phyloP scores from a whole-genome alignment of 2,329 filamentous ascomycete species.

The Cadophora sp. region DNA sequence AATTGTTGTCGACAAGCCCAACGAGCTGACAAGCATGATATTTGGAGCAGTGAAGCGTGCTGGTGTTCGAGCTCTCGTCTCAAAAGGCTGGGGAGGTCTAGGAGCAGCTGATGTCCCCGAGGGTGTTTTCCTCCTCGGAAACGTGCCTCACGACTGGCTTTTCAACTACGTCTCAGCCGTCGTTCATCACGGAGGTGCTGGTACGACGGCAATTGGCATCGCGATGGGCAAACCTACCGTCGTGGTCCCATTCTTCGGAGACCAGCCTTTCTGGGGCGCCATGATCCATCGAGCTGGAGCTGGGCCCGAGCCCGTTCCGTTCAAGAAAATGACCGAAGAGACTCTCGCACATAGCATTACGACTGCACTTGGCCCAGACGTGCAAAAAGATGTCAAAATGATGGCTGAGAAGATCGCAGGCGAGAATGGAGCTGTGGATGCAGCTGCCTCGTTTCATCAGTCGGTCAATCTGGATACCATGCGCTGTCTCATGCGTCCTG shows the following conservation, averaged over 20 bases:
- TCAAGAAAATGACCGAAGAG: slow-evolving; percentile 68
- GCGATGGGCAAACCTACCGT: slow-evolving; percentile 82
- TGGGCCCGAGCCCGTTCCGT: slow-evolving; percentile 72
- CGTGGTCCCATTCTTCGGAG: slow-evolving; percentile 86
- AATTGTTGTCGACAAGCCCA: slow-evolving; percentile 80
- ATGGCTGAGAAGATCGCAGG: slow-evolving; percentile 66
- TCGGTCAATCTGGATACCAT: slow-evolving; percentile 66
- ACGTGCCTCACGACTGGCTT: slow-evolving; percentile 88
- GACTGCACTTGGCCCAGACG: slow-evolving; percentile 68
- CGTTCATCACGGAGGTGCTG: slow-evolving; percentile 87
- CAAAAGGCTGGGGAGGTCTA: slow-evolving; percentile 90
- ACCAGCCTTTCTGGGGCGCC: slow-evolving; percentile 83
- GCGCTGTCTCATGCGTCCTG: slow-evolving; percentile 60
- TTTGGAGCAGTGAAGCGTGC: slow-evolving; percentile 72
- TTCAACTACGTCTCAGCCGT: slow-evolving; percentile 83
- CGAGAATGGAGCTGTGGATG: slow-evolving; percentile 71
- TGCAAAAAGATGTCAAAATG: slow-evolving; percentile 60
- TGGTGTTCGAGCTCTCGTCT: slow-evolving; percentile 78
- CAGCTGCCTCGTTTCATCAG: slow-evolving; percentile 58
- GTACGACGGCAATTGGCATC: slow-evolving; percentile 88
- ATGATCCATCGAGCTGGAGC: slow-evolving; percentile 78
- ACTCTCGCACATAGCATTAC: slow-evolving; percentile 72
- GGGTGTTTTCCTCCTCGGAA: slow-evolving; percentile 82
- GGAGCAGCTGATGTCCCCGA: slow-evolving; percentile 77
- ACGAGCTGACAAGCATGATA: slow-evolving; percentile 73